Evolutionary conservation across 2,329 filamentous ascomycete species (phyloP).

Genomic region (Teratosphaeria viscida): DNA sequence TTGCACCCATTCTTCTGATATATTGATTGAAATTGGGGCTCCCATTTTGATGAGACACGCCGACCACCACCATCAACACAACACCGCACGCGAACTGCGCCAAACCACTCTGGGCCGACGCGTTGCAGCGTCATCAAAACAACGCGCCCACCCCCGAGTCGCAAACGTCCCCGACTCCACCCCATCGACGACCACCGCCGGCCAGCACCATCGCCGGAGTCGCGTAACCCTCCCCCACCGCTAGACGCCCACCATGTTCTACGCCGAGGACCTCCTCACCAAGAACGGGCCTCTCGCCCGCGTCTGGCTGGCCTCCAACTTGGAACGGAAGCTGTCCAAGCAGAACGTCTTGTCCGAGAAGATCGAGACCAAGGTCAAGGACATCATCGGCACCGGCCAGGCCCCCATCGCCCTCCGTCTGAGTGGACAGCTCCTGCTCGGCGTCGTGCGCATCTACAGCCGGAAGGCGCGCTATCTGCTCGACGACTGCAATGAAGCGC

Average conservation of each 20-base stretch:
- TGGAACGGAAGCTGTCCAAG: slow-evolving; percentile 97
- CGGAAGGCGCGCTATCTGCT: slow-evolving; percentile 91
- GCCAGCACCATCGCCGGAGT: not conserved
- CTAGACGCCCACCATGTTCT: slow-evolving; percentile 61
- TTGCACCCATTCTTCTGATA: not conserved
- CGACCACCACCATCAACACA: not conserved
- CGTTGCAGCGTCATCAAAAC: not conserved
- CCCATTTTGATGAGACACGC: not conserved
- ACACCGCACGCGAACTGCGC: not conserved
- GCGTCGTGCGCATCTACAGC: slow-evolving; percentile 95
- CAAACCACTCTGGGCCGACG: not conserved
- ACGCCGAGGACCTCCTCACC: slow-evolving; percentile 87
- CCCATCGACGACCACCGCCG: not conserved
- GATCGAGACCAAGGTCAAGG: slow-evolving; percentile 86
- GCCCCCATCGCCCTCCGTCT: slow-evolving; percentile 90
- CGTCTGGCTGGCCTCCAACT: slow-evolving; percentile 95
- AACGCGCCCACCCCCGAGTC: not conserved
- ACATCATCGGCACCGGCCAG: slow-evolving; percentile 86
- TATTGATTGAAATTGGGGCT: not conserved
- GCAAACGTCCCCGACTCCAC: not conserved
- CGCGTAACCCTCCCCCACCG: not conserved
- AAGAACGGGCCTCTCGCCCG: slow-evolving; percentile 95
- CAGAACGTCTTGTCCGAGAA: slow-evolving; percentile 91
- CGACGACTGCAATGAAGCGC: slow-evolving; percentile 93
- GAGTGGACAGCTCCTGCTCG: slow-evolving; percentile 85